Base-by-base conservation (phyloP, 768 basidiomycete species). In the Mycena polygramma region DNA sequence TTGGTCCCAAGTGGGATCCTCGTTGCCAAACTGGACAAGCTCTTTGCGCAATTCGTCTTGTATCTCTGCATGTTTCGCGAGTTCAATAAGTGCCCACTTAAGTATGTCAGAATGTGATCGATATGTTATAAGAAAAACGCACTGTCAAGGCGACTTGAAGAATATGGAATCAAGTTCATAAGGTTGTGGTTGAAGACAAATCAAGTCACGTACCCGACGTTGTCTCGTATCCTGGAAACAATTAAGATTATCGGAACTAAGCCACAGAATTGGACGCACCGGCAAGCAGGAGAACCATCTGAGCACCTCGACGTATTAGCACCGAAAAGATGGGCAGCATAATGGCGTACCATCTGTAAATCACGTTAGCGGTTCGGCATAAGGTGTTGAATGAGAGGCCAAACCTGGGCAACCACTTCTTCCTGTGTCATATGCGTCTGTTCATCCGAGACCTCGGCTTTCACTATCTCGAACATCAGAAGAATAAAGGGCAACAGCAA, bases 1-100 rank as follows among this genome's bases (percentile, higher is more conserved):
- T 70, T 82, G 76, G 45, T 85, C 82, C 79, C 80, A 85, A 2
- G 80, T 79, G 35, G 81, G 80, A 62, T 84, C 83, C 37, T 62
- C 57, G 39, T 55, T 43, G 1, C 65, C 22, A n/a, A 74, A 74
- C 68, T 54, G 41, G 39, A 41, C 52, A 19, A 83, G 77, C 66
- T 83, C 82, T 45, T 76, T 74, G 39, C 81, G 78, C 2, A 83
- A 73, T 17, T 77, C 77, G 26, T 52, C 58, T 66, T 83, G 82
- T 41, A 72, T 69, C n/a, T 79, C 75, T 0, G 73, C 78, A 52
- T 81, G 73, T 57, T 76, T 71, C 39, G 75, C 77, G 0, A 83
- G 78, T 62, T 83, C 82, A 41, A 82, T 79, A 14, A 84, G 72
- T 15, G 79, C 78, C 81, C 82, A 83, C 80, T 59, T n/a, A 24